Evolutionary conservation across 208 protist genomes (phyloP), one percentile per base, ranked within the genome.

Genomic region (Acanthamoeba healyi): DNA sequence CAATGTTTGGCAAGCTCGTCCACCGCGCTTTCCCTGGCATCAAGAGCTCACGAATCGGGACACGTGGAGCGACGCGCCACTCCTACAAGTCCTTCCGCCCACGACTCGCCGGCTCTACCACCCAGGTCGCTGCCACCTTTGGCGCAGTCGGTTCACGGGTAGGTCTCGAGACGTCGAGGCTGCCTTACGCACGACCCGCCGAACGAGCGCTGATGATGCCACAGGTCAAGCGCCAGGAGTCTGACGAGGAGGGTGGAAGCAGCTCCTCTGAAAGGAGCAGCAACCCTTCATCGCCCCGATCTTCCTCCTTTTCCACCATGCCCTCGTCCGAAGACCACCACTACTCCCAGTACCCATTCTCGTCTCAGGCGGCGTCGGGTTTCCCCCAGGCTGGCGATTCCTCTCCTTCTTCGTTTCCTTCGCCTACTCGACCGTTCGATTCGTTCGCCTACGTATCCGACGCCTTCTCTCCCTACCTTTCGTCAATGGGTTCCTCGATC

Each of bases 1-100:
- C 72, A 1, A 82, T 82, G 72, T 82, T 82, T 26, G 72, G 72
- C 9, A 82, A 82, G 72, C 22, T 82, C 22, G 72, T 82, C 24
- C 72, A 82, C 72, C 22, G 72, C 22, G 72, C 72, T 4, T 82
- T 82, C 42, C 72, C 72, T 0, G 72, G 72, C 72, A 12, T 82
- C 14, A 82, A 82, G 40, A 82, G 72, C 40, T 82, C 72, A 4
- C 72, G 72, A 19, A 82, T 82, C 6, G 72, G 72, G 10, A 49
- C 72, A 5, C 32, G 72, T 24, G 72, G 72, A 1, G 32, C 72
- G 19, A 82, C 72, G 22, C 36, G 72, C 14, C 72, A 82, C 38
- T 82, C 72, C 38, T 82, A 82, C 72, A 82, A 82, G 72, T 51
- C 38, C 0, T 51, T 82, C 40, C 72, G 72, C 9, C 38, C 38